A percentile compares a stretch with the other conserved stretches of the same genome.
phyloP scores from a whole-genome alignment of 1,139 yeast genomes.

The Hyphopichia fennica region DNA sequence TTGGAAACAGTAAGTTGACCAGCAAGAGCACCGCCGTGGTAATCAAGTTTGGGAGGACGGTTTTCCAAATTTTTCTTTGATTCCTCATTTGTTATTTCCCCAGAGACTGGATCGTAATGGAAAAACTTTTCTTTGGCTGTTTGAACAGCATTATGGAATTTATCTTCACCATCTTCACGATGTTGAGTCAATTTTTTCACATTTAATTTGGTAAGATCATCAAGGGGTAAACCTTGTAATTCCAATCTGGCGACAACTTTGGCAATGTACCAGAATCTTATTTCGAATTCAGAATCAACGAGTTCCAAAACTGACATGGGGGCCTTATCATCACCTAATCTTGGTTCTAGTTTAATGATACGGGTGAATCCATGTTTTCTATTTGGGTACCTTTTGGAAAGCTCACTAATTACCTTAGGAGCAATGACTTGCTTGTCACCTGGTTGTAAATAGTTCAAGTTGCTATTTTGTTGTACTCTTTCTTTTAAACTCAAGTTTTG shows the following conservation, averaged over 20 bases:
- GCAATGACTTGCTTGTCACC: constrained; percentile 42
- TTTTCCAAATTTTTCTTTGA: constrained; percentile 32
- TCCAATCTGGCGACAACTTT: constrained; percentile 78
- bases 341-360: constrained; percentile 77
- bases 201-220: constrained; percentile 58
- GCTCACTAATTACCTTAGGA: constrained; percentile 62
- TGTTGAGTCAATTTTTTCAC: constrained; percentile 49
- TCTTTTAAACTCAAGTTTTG: constrained; percentile 18
- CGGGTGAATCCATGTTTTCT: constrained; percentile 87
- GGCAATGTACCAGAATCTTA: constrained; percentile 76
- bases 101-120: constrained; percentile 27
- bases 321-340: constrained; percentile 84
- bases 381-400: constrained; percentile 59
- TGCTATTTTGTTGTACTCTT: constrained; percentile 20
- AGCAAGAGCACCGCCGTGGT: constrained; percentile 24
- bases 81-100: constrained; percentile 22
- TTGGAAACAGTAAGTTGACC: constrained; percentile 33
- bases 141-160: constrained; percentile 64
- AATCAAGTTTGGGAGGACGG: constrained; percentile 30
- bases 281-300: constrained; percentile 73
- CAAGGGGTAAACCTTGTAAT: constrained; percentile 62
- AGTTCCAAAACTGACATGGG: constrained; percentile 88
- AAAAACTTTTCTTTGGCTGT: constrained; percentile 62
- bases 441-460: constrained; percentile 39
- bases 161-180: constrained; percentile 50